Evolutionary conservation across 176 grass and related monocot species (phyloP).

Genomic region (Oropetium thomaeum): DNA sequence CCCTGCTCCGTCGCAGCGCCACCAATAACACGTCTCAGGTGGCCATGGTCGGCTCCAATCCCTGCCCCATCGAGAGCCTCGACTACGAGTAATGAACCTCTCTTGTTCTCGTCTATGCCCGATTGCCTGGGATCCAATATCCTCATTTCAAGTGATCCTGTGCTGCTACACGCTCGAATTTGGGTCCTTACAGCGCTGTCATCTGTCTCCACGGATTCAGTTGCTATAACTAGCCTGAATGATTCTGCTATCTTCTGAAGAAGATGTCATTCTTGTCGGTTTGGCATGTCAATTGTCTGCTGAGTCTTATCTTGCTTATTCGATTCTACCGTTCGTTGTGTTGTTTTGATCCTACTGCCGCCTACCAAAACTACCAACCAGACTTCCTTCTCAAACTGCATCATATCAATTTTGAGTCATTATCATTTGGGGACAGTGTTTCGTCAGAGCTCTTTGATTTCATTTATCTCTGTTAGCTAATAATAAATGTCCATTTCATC

Average conservation of each 20-base stretch:
- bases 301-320: too few species aligned
- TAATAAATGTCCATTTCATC: background rate
- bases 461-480: background rate
- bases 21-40: conserved; percentile 82
- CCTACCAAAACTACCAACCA: too few species aligned
- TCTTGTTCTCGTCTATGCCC: background rate
- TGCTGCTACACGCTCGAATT: too few species aligned
- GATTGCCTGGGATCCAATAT: background rate
- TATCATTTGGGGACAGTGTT: background rate
- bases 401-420: background rate
- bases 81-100: conserved; percentile 70
- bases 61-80: conserved; percentile 92
- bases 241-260: background rate
- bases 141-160: too few species aligned
- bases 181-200: too few species aligned
- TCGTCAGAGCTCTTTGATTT: background rate
- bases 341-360: too few species aligned
- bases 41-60: conserved; percentile 94
- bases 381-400: background rate
- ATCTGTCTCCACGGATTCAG: background rate
- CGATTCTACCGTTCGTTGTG: background rate
- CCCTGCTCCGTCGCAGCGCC: conserved; percentile 57
- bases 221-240: background rate
- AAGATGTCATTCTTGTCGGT: background rate
- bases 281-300: background rate